Evolutionary conservation across 2,329 filamentous ascomycete species (phyloP), one percentile per base, ranked within the genome.

Genomic region (Pseudocercospora fuligena): DNA sequence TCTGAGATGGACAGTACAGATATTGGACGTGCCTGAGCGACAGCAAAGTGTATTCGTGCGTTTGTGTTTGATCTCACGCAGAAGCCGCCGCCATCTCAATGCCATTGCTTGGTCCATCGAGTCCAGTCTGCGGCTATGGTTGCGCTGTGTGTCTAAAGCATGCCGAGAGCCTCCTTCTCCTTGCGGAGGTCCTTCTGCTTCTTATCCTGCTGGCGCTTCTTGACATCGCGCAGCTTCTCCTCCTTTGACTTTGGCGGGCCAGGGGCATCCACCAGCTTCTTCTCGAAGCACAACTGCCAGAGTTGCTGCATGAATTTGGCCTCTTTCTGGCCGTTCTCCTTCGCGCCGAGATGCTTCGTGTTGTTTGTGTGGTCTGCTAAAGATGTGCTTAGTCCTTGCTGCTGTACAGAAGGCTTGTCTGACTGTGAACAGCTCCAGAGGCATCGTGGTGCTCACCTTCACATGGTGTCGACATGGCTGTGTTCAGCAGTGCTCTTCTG

Each of bases 221-320:
- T 54, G 51, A 54, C 51, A 7, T 54, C 25, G 51, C 51, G 51
- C 51, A 56, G 51, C 51, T 56, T 56, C 27, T 56, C 23, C 51
- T 56, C 16, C 51, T 33, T 56, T 12, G 51, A 56, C 23, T 56
- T 29, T 31, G 23, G 23, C 25, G 51, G 51, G 4, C 51, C 23
- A 25, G 51, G 51, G n/a, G 23, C 21, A 27, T 27, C 21, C 14
- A 56, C 51, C 51, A 56, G 25, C 23, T 27, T 27, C 51, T 56
- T 56, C 23, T 31, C 51, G 25, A 56, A 56, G 51, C 21, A 56
- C 27, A 16, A 9, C 25, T n/a, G 27, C 51, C 51, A 56, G 11
- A 56, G 51, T n/a, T 31, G 33, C 23, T 56, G 21, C 51, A 56
- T 56, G 27, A 56, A 33, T n/a, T 19, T 31, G 51, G 23, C 51